Conservation (phyloP, 2,329 filamentous ascomycete genomes). For the Ophiosphaerella korrae region DNA sequence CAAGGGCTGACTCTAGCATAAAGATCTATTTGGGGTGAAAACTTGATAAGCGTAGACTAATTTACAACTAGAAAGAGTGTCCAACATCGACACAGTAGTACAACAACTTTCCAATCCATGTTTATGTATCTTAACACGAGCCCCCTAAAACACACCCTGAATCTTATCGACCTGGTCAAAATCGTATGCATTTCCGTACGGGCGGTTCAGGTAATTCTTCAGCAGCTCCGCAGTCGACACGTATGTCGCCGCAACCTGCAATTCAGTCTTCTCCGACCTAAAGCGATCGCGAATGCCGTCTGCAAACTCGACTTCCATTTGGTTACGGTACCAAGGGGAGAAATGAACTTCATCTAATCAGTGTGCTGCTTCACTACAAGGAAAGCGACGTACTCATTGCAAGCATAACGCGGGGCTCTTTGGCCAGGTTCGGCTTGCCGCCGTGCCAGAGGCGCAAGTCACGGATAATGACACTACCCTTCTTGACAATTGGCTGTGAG, state of each 20-base stretch:
- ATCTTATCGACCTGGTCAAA: constrained; percentile 56
- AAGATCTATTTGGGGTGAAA: too few species aligned
- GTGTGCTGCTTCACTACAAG: not conserved
- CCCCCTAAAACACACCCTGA: constrained; percentile 26
- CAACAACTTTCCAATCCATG: too few species aligned
- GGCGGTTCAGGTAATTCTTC: constrained; percentile 59
- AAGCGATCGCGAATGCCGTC: constrained; percentile 57
- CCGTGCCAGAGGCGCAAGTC: constrained; percentile 58
- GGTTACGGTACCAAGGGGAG: constrained; percentile 63
- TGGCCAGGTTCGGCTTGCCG: constrained; percentile 54
- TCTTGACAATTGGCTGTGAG: constrained; percentile 42
- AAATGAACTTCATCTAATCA: constrained; percentile 51
- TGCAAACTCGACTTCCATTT: constrained; percentile 61
- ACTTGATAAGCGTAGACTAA: too few species aligned
- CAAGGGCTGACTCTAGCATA: too few species aligned
- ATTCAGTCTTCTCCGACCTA: constrained; percentile 43
- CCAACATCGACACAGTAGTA: too few species aligned
- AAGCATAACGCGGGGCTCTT: constrained; percentile 54
- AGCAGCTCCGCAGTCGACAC: constrained; percentile 50
- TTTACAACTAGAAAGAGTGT: too few species aligned
- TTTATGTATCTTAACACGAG: too few species aligned
- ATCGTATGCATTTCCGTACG: constrained; percentile 67
- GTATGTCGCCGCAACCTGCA: constrained; percentile 61
- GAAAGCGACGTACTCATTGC: constrained; percentile 34
- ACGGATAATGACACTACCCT: constrained; percentile 53